Conservation (phyloP, 2,329 filamentous ascomycete genomes). For the Pestalotiopsis sp. region DNA sequence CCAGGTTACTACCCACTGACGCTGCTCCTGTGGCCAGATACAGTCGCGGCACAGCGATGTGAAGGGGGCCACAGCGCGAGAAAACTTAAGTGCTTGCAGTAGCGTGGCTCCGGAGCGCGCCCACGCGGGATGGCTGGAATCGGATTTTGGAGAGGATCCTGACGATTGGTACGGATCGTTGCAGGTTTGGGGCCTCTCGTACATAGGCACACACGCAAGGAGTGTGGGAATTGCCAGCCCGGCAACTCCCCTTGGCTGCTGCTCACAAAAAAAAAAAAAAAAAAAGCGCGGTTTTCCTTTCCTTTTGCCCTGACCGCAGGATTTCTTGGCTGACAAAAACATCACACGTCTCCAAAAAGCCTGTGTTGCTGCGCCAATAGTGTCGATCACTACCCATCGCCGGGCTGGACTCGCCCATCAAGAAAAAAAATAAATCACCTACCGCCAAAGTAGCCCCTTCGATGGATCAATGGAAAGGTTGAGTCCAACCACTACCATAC, state of each 20-base stretch:
- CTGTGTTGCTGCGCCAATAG: neutral
- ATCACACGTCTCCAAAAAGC: neutral
- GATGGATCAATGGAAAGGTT: neutral
- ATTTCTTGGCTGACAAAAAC: conserved; percentile 2
- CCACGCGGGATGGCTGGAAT: neutral
- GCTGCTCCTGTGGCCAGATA: neutral
- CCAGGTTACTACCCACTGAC: neutral
- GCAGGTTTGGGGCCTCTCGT: neutral
- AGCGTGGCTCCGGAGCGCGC: neutral
- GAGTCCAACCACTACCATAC: neutral
- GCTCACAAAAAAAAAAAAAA: too few species aligned
- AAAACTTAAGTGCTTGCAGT: conserved; percentile 5
- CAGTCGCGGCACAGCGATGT: neutral
- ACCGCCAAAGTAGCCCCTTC: neutral
- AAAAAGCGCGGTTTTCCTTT: neutral
- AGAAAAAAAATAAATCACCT: neutral
- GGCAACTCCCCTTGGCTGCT: neutral
- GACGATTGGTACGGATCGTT: neutral
- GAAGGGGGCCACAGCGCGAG: neutral
- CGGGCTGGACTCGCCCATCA: neutral
- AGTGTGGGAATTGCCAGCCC: neutral
- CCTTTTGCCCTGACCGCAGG: neutral
- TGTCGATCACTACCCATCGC: conserved; percentile 2
- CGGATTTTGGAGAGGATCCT: neutral
- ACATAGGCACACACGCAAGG: neutral